Conservation (phyloP, 192 early-diverging fungal species). For the Mortierella claussenii region DNA sequence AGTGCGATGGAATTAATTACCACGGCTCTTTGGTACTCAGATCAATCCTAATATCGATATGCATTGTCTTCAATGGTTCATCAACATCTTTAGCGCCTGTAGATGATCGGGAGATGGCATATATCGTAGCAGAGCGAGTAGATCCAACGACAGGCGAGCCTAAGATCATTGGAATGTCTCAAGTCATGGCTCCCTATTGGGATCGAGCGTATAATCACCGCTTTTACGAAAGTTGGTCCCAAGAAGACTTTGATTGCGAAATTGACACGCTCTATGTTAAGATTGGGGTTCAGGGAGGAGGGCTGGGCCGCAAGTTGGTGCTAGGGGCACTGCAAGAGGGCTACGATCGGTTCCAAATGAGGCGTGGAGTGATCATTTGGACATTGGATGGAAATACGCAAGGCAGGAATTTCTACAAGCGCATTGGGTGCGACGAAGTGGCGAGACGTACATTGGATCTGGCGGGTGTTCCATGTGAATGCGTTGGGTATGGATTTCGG, state of each 20-base stretch:
- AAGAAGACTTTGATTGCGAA: conserved; percentile 41
- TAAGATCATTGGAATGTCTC: conserved; percentile 43
- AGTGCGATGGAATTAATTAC: background rate
- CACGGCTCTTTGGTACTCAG: background rate
- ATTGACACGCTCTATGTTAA: conserved; percentile 53
- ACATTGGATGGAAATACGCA: conserved; percentile 31
- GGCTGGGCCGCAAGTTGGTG: conserved; percentile 38
- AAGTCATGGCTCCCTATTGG: conserved; percentile 37
- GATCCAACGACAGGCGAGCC: conserved; percentile 5
- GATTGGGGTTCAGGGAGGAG: conserved; percentile 42
- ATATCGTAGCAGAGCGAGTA: conserved; percentile 32
- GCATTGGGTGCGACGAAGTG: conserved; percentile 35
- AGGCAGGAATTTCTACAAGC: conserved; percentile 28
- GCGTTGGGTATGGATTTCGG: conserved; percentile 35
- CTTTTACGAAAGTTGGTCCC: conserved; percentile 23
- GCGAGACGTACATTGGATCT: conserved; percentile 27
- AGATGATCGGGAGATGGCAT: conserved; percentile 30
- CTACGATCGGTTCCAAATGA: conserved; percentile 41
- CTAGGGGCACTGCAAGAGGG: conserved; percentile 38
- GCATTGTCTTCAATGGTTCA: no score
- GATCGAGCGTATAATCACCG: conserved; percentile 43
- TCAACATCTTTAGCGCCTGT: no score
- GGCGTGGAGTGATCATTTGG: conserved; percentile 40
- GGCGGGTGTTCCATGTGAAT: conserved; percentile 18
- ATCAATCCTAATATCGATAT: no score